A percentile compares a stretch with the other conserved stretches of the same genome.
These are phyloP conservation scores for Pouteria campechiana DNA, from an alignment of 179 eudicot species.

Conservation along the genomic window DNA sequence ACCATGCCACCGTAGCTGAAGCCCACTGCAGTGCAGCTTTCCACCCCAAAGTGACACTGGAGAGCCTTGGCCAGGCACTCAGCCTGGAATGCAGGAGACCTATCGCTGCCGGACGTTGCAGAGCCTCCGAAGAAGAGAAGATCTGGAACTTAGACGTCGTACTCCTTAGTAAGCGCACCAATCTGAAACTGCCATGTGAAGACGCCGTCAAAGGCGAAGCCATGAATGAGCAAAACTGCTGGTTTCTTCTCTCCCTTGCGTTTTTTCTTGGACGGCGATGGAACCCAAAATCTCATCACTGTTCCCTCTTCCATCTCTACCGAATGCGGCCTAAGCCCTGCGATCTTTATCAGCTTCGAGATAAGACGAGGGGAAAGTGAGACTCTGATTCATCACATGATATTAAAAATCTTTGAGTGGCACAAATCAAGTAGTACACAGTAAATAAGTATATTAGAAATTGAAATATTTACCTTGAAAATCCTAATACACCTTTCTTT, in stretches of 20 bases:
- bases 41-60: slow-evolving; percentile 48
- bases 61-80: slow-evolving; percentile 51
- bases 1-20: slow-evolving; percentile 98
- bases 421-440: too few species aligned
- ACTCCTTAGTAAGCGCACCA: slow-evolving; percentile 54
- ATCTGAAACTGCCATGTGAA: slow-evolving; percentile 72
- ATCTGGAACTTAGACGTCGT: slow-evolving; percentile 77
- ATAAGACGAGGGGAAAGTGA: too few species aligned
- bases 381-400: too few species aligned
- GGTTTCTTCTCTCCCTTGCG: slow-evolving; percentile 2
- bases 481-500: too few species aligned
- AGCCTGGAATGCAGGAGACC: slow-evolving; percentile 74
- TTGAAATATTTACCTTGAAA: too few species aligned
- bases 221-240: slow-evolving; percentile 67
- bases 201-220: slow-evolving; percentile 21
- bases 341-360: slow-evolving; percentile 75
- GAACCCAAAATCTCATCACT: slow-evolving; percentile 74
- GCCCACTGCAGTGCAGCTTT: slow-evolving; percentile 63
- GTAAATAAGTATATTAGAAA: too few species aligned
- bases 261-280: slow-evolving; percentile 35
- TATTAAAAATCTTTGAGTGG: too few species aligned
- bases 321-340: slow-evolving; percentile 52
- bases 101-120: slow-evolving; percentile 26
- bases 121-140: slow-evolving; percentile 88
- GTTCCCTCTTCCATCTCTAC: slow-evolving; percentile 70